Percentiles rank a stretch among this genome's conserved stretches.
These are phyloP conservation scores for Eustoma russellianum DNA, from an alignment of 257 asterid genomes.

Conservation along the genomic window DNA sequence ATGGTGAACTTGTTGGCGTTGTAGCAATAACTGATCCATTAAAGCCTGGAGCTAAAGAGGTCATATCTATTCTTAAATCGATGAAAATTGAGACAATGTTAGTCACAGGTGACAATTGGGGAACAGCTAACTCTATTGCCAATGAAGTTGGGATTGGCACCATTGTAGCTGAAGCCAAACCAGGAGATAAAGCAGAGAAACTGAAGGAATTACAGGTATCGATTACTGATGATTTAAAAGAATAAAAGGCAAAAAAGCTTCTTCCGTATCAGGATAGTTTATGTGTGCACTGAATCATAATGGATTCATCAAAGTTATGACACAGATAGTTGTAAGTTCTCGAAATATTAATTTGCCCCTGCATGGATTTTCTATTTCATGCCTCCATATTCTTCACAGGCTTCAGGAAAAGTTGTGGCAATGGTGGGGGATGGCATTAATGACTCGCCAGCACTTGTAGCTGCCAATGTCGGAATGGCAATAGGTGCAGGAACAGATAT, in stretches of 20 bases:
- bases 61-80: constrained; percentile 49
- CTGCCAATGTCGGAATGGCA: constrained; percentile 82
- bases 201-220: constrained; percentile 73
- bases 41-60: constrained; percentile 65
- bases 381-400: constrained; percentile 24
- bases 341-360: background rate
- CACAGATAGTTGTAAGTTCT: background rate
- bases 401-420: constrained; percentile 54
- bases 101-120: constrained; percentile 79
- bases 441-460: constrained; percentile 87
- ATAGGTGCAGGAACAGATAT: constrained; percentile 89
- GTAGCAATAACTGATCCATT: constrained; percentile 63
- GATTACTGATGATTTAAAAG: background rate
- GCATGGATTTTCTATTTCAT: background rate
- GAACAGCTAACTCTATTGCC: constrained; percentile 77
- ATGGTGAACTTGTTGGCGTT: constrained; percentile 49
- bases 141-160: constrained; percentile 55
- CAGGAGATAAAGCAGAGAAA: constrained; percentile 64
- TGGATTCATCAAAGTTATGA: background rate
- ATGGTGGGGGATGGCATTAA: constrained; percentile 93
- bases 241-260: background rate
- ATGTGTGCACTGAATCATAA: too few species aligned
- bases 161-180: constrained; percentile 72
- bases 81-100: constrained; percentile 52
- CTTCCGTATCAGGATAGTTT: too few species aligned